Conservation (phyloP, 768 basidiomycete species). For the Lentinula guzmanii region DNA sequence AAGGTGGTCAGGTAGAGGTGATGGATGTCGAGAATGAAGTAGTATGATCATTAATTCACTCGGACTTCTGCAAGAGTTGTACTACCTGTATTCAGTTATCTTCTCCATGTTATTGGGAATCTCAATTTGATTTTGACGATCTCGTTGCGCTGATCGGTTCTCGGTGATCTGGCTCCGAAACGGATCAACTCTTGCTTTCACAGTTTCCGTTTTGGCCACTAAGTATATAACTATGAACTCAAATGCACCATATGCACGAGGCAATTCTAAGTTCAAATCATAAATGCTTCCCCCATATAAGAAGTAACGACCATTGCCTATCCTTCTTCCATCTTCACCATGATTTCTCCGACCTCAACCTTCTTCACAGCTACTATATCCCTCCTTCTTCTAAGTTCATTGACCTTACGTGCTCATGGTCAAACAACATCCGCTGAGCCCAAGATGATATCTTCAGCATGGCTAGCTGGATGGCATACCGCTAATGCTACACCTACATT, state of each 20-base stretch:
- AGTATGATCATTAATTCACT: background rate
- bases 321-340: background rate
- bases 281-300: background rate
- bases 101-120: no score
- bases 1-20: conserved; percentile 20
- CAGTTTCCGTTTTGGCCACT: background rate
- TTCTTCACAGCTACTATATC: background rate
- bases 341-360: background rate
- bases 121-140: background rate
- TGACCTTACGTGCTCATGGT: background rate
- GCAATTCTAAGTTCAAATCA: background rate
- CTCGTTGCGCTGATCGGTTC: background rate
- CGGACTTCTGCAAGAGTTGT: background rate
- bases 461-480: conserved; percentile 69
- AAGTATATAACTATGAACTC: background rate
- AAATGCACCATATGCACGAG: background rate
- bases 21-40: conserved; percentile 12
- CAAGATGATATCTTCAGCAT: conserved; percentile 39
- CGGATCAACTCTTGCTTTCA: background rate
- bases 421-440: background rate
- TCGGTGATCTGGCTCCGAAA: background rate
- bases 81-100: no score
- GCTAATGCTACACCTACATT: conserved; percentile 29
- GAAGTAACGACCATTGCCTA: background rate
- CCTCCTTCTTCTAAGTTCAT: conserved; percentile 1